phyloP scores from a whole-genome alignment of 2,329 filamentous ascomycete genomes.

The Daldinia eschscholtzii region DNA sequence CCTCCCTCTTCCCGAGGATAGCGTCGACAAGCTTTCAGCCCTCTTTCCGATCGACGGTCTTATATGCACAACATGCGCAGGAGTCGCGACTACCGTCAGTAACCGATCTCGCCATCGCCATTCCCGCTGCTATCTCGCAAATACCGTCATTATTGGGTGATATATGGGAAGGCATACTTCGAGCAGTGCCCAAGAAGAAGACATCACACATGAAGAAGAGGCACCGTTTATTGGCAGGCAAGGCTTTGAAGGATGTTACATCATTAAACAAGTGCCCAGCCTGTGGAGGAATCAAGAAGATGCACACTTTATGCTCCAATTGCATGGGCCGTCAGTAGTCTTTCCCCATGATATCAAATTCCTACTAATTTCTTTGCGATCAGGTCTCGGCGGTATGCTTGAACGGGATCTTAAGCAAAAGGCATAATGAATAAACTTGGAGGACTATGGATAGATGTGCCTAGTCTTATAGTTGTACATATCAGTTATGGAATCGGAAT shows the following conservation, averaged over 20 bases:
- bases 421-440: constrained; percentile 26
- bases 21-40: constrained; percentile 58
- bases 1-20: constrained; percentile 69
- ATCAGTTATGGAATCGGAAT: constrained; percentile 21
- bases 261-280: constrained; percentile 88
- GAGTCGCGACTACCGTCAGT: constrained; percentile 59
- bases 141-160: constrained; percentile 79
- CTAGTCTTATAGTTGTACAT: constrained; percentile 12
- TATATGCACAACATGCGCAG: constrained; percentile 59
- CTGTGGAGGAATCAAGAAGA: constrained; percentile 88
- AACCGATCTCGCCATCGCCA: constrained; percentile 67
- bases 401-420: constrained; percentile 43
- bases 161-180: constrained; percentile 92
- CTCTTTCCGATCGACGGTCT: constrained; percentile 58
- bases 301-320: constrained; percentile 88
- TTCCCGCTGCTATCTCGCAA: constrained; percentile 71
- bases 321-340: constrained; percentile 81
- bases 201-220: constrained; percentile 96
- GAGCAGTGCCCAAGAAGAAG: constrained; percentile 98
- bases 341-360: background rate
- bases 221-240: constrained; percentile 93
- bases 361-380: constrained; percentile 15
- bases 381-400: constrained; percentile 47
- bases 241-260: constrained; percentile 91
- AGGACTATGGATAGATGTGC: constrained; percentile 4